Evolutionary conservation across 1,284 basidiomycete species (phyloP), one percentile per base, ranked within the genome.

Genomic region (Volvariella volvacea): DNA sequence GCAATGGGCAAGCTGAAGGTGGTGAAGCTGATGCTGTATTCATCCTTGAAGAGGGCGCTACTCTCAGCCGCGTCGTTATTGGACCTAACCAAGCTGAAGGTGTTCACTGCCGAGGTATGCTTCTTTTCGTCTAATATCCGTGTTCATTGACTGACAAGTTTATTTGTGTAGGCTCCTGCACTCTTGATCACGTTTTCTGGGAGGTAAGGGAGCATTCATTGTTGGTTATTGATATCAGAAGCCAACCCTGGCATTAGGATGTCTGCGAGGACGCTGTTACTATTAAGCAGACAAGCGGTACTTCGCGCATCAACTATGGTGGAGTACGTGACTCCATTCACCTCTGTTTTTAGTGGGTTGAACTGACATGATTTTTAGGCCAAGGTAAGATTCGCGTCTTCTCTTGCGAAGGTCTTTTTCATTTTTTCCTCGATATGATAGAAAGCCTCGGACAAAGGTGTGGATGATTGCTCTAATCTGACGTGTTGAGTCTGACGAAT

Each of bases 201-300:
- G 65, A 64, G 55, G 60, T 60, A 44, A 20, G 38, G 39, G 6
- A 12, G n/a, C 41, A 14, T 14, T 10, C 36, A 8, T 32, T 3
- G 16, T 31, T n/a, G n/a, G n/a, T n/a, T 20, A 1, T 19, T 3
- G 10, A 16, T 10, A 14, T 20, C 10, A 31, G 14, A n/a, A n/a
- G n/a, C n/a, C 22, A 4, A 12, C 30, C 12, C 4, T 8, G 7
- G 34, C 34, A 16, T 4, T 39, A 65, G 59, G 66, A 70, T 48
- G 67, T 70, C 17, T 69, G 66, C 48, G 67, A 70, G 50, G 67
- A 70, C 48, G 66, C 67, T 22, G 63, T 67, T 25, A 65, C 62
- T 2, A 62, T 69, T 58, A 67, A 67, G 48, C 65, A 67, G 45
- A 60, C 43, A 19, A 60, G 60, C 31, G 63, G 63, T 20, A 62